These are phyloP conservation scores for Geotrichum candidum DNA, from an alignment of 1,139 yeast species.

Conservation along the genomic window DNA sequence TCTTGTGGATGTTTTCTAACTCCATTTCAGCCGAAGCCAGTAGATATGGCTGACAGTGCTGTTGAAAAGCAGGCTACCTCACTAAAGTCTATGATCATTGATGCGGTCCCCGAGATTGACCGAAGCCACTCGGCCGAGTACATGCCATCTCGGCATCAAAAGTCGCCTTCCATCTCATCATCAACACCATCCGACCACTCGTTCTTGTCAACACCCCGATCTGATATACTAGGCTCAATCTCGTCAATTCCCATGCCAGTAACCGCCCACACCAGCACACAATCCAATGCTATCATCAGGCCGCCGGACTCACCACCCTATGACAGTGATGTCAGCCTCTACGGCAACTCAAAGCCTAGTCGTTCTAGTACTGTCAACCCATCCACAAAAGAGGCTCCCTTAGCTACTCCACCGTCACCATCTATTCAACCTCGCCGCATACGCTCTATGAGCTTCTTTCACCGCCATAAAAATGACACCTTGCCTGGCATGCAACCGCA, in stretches of 20 bases:
- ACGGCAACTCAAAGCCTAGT: background rate
- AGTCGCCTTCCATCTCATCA: background rate
- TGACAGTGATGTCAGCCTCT: background rate
- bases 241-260: background rate
- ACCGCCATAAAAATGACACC: constrained; percentile 25
- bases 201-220: background rate
- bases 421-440: constrained; percentile 15
- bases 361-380: background rate
- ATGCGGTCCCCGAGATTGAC: background rate
- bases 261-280: background rate
- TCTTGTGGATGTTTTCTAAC: background rate
- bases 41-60: too few species aligned
- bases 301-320: background rate
- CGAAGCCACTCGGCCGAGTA: background rate
- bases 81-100: background rate
- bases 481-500: background rate
- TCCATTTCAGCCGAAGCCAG: background rate
- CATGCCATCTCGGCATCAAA: background rate
- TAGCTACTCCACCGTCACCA: constrained; percentile 10
- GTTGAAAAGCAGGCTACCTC: background rate
- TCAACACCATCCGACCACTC: background rate
- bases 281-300: background rate
- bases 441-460: constrained; percentile 24
- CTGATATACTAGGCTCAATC: background rate
- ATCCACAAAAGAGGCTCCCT: constrained; percentile 15